Evolutionary conservation across 495 filamentous ascomycete genomes (phyloP), one percentile per base, ranked within the genome.

Genomic region (Daldinia caldariorum): DNA sequence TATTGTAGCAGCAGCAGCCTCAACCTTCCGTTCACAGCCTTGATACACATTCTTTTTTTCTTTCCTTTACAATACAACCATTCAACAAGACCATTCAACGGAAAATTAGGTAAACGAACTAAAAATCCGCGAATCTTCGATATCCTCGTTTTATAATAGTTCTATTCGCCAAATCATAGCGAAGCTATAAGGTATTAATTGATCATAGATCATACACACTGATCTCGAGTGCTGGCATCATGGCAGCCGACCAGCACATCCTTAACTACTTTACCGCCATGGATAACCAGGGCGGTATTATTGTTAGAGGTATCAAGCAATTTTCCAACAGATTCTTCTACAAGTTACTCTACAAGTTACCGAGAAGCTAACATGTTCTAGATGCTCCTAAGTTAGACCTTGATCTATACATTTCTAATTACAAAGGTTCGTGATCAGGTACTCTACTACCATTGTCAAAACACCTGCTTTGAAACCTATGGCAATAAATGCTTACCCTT

Each of bases 301-400:
- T 86, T n/a, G 82, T 86, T 39, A 78, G 64, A 76, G 85, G 85
- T 86, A 37, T 53, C 67, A 66, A 7, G 18, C 31, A 12, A 5
- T 6, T n/a, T 43, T 57, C 53, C 38, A 38, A 38, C 29, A 29
- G 22, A 54, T 39, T 54, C 26, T 55, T 31, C 51, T 12, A 3
- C n/a, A 58, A 64, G 7, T 55, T 49, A 22, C 4, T 5, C 55
- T 69, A 58, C 20, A 51, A 29, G 6, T 13, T 54, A 12, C 3
- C 55, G 69, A 58, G 22, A 51, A 29, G 6, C n/a, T 54, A 12
- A 66, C 29, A 55, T 50, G 12, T 53, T 43, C n/a, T 67, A 94
- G 93, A 94, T 51, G 76, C 88, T 10, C 95, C 95, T 0, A 97
- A 97, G 73, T 90, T 97, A 62, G 95, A 99, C 75, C 87, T 99